Percentiles rank a stretch among this genome's conserved stretches.
Evolutionary conservation across 129 eudicot species (phyloP).

Genomic region (Artemisia tridentata): DNA sequence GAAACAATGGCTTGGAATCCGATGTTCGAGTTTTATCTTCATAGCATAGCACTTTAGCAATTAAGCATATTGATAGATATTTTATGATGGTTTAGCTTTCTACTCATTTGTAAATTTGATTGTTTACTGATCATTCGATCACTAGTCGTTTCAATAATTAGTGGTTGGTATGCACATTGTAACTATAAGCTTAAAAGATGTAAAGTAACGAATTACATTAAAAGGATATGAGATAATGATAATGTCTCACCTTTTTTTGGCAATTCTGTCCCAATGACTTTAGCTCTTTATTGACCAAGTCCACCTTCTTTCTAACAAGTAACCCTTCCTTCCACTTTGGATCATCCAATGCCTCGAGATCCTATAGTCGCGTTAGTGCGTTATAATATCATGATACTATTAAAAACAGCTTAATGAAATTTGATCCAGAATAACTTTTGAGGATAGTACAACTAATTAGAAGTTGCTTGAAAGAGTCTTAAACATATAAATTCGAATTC

Average conservation of each 20-base stretch:
- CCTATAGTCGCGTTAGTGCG: constrained; percentile 29
- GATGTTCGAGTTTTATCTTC: too few species aligned
- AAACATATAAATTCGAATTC: not conserved
- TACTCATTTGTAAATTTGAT: too few species aligned
- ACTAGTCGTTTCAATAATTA: not conserved
- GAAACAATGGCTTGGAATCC: too few species aligned
- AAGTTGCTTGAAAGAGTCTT: not conserved
- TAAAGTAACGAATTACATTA: not conserved
- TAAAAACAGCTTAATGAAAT: not conserved
- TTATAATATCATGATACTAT: not conserved
- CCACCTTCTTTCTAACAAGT: constrained; percentile 58
- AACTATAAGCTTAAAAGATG: not conserved
- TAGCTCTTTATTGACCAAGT: constrained; percentile 57
- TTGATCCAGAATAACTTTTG: too few species aligned
- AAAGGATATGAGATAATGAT: constrained; percentile 8
- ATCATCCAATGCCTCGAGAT: constrained; percentile 64
- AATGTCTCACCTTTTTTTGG: constrained; percentile 60
- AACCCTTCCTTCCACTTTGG: constrained; percentile 79
- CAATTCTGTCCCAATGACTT: constrained; percentile 66
- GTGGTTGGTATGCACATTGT: constrained; percentile 2
- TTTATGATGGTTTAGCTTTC: too few species aligned
- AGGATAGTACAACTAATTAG: not conserved
- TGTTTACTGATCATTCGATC: too few species aligned
- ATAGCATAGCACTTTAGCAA: too few species aligned
- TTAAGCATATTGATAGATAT: too few species aligned